phyloP scores from a whole-genome alignment of 345 rosid species.

The Salix viminalis region DNA sequence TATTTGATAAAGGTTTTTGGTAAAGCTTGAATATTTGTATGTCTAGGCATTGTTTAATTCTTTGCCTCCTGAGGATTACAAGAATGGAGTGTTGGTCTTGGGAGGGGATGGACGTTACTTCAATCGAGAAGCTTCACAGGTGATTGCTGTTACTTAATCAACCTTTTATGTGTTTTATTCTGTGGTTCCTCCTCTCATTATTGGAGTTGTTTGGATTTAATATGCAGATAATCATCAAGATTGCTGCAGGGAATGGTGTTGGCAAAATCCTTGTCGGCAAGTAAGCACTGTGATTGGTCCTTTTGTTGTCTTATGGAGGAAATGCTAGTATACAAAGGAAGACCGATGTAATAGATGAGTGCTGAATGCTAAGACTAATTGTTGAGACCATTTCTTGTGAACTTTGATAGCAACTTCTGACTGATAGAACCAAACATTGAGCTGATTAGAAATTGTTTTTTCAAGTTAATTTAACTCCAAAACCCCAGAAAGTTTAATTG shows the following conservation, averaged over 20 bases:
- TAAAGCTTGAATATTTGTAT: slow-evolving; percentile 7
- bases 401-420: neutral
- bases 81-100: slow-evolving; percentile 62
- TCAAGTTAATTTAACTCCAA: neutral
- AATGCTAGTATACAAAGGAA: slow-evolving; percentile 1
- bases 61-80: slow-evolving; percentile 75
- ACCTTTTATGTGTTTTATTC: neutral
- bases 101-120: slow-evolving; percentile 97
- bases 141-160: slow-evolving; percentile 12
- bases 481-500: neutral
- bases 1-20: neutral
- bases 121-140: slow-evolving; percentile 86
- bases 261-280: slow-evolving; percentile 77
- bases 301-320: neutral
- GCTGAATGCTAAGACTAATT: neutral
- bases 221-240: slow-evolving; percentile 77
- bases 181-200: neutral
- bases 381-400: neutral
- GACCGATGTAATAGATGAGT: neutral
- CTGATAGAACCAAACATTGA: neutral
- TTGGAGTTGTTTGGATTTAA: slow-evolving; percentile 14
- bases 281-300: slow-evolving; percentile 38
- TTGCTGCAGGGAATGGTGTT: slow-evolving; percentile 93
- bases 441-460: neutral
- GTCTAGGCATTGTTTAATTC: slow-evolving; percentile 80